Evolutionary conservation across 768 basidiomycete genomes (phyloP).

Genomic region (Tricholoma flavovirens): DNA sequence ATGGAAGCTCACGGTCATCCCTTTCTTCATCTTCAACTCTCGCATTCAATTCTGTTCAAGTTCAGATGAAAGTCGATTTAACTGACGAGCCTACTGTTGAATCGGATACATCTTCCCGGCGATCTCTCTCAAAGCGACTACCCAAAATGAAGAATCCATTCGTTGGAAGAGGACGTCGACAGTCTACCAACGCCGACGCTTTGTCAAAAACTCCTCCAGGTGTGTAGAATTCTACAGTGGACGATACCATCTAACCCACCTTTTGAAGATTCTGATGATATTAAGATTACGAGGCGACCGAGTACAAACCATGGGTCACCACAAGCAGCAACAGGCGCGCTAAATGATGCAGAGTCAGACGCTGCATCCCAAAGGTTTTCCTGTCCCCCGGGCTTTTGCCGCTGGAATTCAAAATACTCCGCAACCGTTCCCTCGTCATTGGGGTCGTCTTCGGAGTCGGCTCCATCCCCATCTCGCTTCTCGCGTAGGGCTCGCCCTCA

Average conservation of each 20-base stretch:
- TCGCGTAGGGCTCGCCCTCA: conserved; percentile 25
- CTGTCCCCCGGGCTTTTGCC: conserved; percentile 18
- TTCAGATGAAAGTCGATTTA: conserved; percentile 1
- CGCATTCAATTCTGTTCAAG: not conserved
- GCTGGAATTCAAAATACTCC: conserved; percentile 13
- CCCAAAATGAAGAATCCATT: conserved; percentile 14
- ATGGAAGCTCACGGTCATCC: conserved; percentile 1
- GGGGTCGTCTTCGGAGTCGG: conserved; percentile 12
- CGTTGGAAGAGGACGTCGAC: conserved; percentile 9
- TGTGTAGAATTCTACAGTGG: not conserved
- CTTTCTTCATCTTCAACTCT: conserved; percentile 1
- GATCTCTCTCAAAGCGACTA: conserved; percentile 13
- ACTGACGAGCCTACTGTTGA: conserved; percentile 15
- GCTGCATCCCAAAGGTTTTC: not conserved
- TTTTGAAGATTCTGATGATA: conserved; percentile 2
- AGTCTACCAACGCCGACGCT: not conserved
- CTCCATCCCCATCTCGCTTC: conserved; percentile 16
- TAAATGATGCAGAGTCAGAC: not conserved
- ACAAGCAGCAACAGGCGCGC: conserved; percentile 8
- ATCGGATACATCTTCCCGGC: conserved; percentile 16
- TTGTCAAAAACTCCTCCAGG: not conserved
- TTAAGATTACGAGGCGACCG: conserved; percentile 3
- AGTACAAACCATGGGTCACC: conserved; percentile 6
- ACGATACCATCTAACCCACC: not conserved
- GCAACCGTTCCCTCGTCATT: conserved; percentile 8